Percentiles rank a stretch among this genome's conserved stretches.
phyloP scores from a whole-genome alignment of 2,329 filamentous ascomycete genomes.

The Arthroderma sp. region DNA sequence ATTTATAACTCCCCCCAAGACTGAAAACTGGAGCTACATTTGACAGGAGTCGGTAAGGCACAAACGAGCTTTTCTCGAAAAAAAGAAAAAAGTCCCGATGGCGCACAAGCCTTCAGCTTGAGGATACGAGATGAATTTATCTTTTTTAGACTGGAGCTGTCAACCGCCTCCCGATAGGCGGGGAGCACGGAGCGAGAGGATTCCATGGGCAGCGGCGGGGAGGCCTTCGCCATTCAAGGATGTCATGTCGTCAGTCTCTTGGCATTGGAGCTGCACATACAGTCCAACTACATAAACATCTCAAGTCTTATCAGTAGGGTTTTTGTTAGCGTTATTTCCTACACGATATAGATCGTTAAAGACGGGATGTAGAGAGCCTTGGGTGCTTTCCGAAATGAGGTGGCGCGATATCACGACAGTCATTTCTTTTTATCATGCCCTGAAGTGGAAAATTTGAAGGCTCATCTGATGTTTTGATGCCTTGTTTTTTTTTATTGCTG shows the following conservation, averaged over 20 bases:
- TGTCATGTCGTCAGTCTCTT: conserved; percentile 2
- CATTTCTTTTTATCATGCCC: not conserved
- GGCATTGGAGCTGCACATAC: not conserved
- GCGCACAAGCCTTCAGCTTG: not conserved
- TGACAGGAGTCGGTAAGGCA: not conserved
- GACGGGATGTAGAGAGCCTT: not conserved
- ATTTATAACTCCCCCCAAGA: not conserved
- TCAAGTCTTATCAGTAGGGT: not conserved
- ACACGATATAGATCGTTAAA: not conserved
- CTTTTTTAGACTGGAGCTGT: not conserved
- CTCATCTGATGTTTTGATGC: no score
- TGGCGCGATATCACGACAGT: not conserved
- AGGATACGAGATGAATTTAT: not conserved
- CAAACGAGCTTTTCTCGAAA: not conserved
- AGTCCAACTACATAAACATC: not conserved
- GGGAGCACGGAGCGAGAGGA: not conserved
- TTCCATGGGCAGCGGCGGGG: not conserved
- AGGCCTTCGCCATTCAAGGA: conserved; percentile 2
- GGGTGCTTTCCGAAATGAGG: not conserved
- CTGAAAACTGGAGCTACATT: not conserved
- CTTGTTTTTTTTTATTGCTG: no score
- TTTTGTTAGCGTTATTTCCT: not conserved
- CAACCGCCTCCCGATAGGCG: not conserved
- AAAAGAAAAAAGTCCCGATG: not conserved
- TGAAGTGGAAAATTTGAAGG: no score